Conservation (phyloP, 2,329 filamentous ascomycete genomes). For the Trichoderma sp. region DNA sequence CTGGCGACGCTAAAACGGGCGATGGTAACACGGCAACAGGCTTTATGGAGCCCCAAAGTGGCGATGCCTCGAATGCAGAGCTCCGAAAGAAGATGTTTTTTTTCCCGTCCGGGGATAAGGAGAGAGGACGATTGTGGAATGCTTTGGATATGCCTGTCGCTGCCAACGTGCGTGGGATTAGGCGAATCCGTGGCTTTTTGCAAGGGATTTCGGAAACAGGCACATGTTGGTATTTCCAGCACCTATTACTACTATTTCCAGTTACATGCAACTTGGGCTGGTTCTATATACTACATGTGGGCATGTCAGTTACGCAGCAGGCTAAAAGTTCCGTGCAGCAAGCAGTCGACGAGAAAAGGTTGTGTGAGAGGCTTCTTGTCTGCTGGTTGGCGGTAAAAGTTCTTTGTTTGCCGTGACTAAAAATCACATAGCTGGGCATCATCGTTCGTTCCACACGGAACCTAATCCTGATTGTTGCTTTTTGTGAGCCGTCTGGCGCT, state of each 20-base stretch:
- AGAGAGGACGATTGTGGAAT: neutral
- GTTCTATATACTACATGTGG: neutral
- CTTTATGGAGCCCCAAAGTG: neutral
- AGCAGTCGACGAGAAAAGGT: too few relatives aligned
- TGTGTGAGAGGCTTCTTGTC: neutral
- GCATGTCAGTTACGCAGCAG: neutral
- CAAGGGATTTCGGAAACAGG: neutral
- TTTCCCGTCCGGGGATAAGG: neutral
- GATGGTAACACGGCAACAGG: neutral
- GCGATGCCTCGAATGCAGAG: neutral
- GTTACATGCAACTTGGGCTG: neutral
- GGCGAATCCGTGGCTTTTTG: neutral
- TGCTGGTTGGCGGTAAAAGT: conserved; percentile 1
- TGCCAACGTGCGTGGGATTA: neutral
- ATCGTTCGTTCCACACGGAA: too few relatives aligned
- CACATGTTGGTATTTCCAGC: neutral
- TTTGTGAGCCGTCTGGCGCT: neutral
- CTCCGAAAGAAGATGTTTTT: neutral
- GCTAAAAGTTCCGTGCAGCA: neutral
- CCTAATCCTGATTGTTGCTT: neutral
- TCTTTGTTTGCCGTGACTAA: neutral
- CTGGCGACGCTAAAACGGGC: neutral
- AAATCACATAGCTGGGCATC: neutral
- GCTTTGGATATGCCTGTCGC: neutral
- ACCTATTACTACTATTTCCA: too few relatives aligned